A percentile compares a stretch with the other conserved stretches of the same genome.
Conservation (phyloP, 2,329 filamentous ascomycete species). For the Colletotrichum plurivorum region DNA sequence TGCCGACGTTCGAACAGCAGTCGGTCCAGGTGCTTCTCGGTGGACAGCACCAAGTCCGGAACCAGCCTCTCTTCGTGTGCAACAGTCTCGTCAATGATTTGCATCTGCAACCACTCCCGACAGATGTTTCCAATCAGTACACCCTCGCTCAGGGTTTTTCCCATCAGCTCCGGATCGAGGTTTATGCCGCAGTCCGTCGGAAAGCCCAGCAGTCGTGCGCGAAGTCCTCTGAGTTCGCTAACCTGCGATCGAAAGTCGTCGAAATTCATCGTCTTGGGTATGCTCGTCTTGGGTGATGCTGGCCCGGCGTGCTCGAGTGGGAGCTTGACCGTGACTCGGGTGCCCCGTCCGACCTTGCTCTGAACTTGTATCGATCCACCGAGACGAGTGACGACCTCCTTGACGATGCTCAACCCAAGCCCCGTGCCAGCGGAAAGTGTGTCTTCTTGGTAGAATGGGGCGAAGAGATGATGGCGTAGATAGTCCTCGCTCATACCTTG, state of each 20-base stretch:
- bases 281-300: not conserved
- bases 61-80: constrained; percentile 27
- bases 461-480: constrained; percentile 71
- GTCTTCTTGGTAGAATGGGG: constrained; percentile 76
- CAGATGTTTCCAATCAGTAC: constrained; percentile 46
- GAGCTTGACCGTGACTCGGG: constrained; percentile 51
- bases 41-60: constrained; percentile 47
- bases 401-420: constrained; percentile 76
- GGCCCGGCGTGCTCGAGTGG: constrained; percentile 44
- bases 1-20: constrained; percentile 11
- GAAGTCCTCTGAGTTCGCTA: constrained; percentile 48
- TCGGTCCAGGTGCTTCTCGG: constrained; percentile 30
- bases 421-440: constrained; percentile 72
- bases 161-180: constrained; percentile 5
- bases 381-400: constrained; percentile 69
- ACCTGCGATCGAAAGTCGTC: constrained; percentile 49
- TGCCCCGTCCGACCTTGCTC: constrained; percentile 56
- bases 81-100: constrained; percentile 42
- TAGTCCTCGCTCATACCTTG: constrained; percentile 76
- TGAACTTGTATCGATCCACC: constrained; percentile 72
- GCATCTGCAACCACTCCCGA: constrained; percentile 50
- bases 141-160: constrained; percentile 37
- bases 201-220: constrained; percentile 47
- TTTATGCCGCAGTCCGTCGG: not conserved
- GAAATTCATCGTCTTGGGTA: constrained; percentile 37